phyloP scores from a whole-genome alignment of 2,329 filamentous ascomycete species.

The Colletotrichum lini region DNA sequence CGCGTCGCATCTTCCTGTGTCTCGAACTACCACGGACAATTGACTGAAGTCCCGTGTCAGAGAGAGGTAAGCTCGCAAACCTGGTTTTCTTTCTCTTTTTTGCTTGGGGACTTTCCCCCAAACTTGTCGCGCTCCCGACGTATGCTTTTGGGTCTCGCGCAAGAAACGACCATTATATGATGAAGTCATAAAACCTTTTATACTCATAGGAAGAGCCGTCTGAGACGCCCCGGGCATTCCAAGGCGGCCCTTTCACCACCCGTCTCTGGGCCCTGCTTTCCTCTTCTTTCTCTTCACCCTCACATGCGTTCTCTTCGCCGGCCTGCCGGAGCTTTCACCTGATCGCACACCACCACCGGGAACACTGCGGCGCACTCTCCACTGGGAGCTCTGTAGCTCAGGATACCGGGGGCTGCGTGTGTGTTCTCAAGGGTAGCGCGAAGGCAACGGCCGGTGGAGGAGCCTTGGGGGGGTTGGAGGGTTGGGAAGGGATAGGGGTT shows the following conservation, averaged over 20 bases:
- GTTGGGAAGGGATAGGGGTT: background rate
- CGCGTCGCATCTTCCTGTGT: background rate
- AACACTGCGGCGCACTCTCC: conserved; percentile 7
- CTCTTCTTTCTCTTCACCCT: conserved; percentile 40
- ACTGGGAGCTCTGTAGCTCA: conserved; percentile 28
- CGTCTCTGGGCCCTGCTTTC: conserved; percentile 36
- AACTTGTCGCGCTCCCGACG: background rate
- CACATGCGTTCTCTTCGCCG: background rate
- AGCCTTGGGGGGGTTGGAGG: background rate
- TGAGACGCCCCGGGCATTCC: conserved; percentile 52
- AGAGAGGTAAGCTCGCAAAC: background rate
- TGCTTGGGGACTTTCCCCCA: no score
- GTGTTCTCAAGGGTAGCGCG: conserved; percentile 14
- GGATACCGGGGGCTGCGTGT: background rate
- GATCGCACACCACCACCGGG: background rate
- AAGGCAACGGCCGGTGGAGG: background rate
- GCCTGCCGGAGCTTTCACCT: no score
- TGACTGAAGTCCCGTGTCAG: background rate
- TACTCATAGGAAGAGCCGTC: conserved; percentile 63
- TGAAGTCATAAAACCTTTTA: conserved; percentile 57
- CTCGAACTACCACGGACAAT: background rate
- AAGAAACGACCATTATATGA: conserved; percentile 49
- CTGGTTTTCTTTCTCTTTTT: background rate
- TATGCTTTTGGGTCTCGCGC: no score
- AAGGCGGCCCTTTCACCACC: background rate